Evolutionary conservation across 2,329 filamentous ascomycete species (phyloP), one percentile per base, ranked within the genome.

Genomic region (Cercospora zeina): DNA sequence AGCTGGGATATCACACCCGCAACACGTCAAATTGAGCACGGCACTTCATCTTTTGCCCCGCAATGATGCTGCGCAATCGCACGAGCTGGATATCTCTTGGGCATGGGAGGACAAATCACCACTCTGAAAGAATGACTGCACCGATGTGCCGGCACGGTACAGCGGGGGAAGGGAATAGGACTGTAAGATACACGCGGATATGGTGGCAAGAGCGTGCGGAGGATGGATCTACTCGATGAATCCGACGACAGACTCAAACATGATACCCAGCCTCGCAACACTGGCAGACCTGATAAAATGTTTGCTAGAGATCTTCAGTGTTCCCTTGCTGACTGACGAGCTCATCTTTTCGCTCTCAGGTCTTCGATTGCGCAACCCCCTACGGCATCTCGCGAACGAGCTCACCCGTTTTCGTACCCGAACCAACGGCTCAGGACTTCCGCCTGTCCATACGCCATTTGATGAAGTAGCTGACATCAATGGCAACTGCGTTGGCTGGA

Each of bases 381-480:
- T 45, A 45, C 39, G 19, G 21, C 39, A 24, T 24, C 19, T 45
- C 16, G 21, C 19, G 39, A 21, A n/a, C 19, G 39, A 42, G 37
- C 37, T 42, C 37, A 19, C 37, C 37, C 7, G n/a, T 14, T 24
- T 16, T 24, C 7, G 19, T n/a, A 39, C 19, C 51, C 19, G 9
- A 24, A 27, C 8, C 30, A 21, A 45, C 19, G 21, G 21, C 42
- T 11, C 27, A 27, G 11, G 49, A 45, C 42, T 70, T 68, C 31
- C 73, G 62, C 65, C 65, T 66, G 47, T 73, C 67, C 13, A 65
- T 70, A 5, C 62, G 79, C 87, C 87, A 91, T 2, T 76, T 75
- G 65, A 91, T 71, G 67, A 91, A 90, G 68, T 88, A 77, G 4
- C 85, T 83, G 6, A 91, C 89, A 71, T 92, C 89, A 76, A 90